Evolutionary conservation across 805 yeast species (phyloP), one percentile per base, ranked within the genome.

Genomic region (Metschnikowia sp.): DNA sequence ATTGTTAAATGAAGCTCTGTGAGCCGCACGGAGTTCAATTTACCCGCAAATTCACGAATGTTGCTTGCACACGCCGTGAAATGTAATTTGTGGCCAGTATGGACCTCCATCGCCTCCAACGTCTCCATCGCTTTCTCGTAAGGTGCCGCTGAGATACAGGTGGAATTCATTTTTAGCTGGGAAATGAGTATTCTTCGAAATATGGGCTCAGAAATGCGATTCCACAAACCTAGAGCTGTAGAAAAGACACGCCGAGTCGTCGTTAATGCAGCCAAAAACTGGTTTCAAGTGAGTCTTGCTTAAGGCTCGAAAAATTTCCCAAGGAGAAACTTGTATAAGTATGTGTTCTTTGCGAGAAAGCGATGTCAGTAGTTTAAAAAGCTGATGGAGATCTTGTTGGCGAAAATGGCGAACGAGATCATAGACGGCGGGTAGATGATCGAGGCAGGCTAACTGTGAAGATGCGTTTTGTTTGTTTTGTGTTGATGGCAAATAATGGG

Each of bases 291-390:
- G 8, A 22, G 7, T 22, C 26, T 22, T 22, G 26, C 26, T 22
- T 1, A 7, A 22, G 26, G 7, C 26, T 22, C 26, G 26, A 22
- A 22, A 22, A 22, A 22, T 22, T 22, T 3, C 26, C 26, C 26
- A 5, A 7, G 26, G 26, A 22, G 26, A 22, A 22, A 22, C 26
- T 22, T 22, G 8, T 38, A 8, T 36, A 13, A 12, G 32, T 29
- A n/a, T 15, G 31, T 26, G 6, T 34, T n/a, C 33, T 12, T 11
- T 31, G 36, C 26, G 37, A 32, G 37, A 39, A 32, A 42, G 43
- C 52, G 53, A 52, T 51, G 57, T 54, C 57, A 54, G 55, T 54
- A 52, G 48, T 52, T 52, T 36, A 52, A 47, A 50, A 54, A 54
- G 54, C 54, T 52, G 50, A 54, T 50, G 54, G 57, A 52, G 55